Evolutionary conservation across 768 basidiomycete species (phyloP), one percentile per base, ranked within the genome.

Genomic region (Crassisporium funariophilum): DNA sequence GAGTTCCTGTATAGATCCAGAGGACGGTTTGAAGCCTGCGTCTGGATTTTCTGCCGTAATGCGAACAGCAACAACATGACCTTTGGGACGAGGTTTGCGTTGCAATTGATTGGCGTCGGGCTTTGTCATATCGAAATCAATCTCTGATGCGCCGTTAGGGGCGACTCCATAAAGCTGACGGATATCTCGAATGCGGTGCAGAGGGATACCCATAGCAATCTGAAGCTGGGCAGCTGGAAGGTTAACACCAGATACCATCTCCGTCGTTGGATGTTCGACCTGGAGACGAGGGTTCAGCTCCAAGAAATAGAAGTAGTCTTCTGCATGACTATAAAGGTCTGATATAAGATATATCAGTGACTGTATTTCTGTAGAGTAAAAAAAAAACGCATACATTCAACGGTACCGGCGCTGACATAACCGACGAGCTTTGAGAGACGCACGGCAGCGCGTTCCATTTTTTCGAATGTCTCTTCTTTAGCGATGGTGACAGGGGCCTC

Each of bases 31-130:
- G 80, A 99, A 99, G 4, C 97, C 97, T 8, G 97, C 97, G 62
- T 99, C 97, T 19, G 97, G 97, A 67, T 99, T 99, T 72, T 99
- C 97, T 23, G 95, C 95, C 5, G 97, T 99, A 67, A 99, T 98
- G 61, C 97, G 95, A 56, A 98, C 97, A 33, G 97, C 97, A 56
- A 99, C 90, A 55, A 98, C 97, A 63, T 99, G 97, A 23, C 97
- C 97, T 69, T 98, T 98, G 41, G 97, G 97, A 21, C 82, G 81
- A 31, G 97, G 97, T 69, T 91, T 97, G 58, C 95, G 89, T 68
- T 98, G 97, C 23, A 89, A 81, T 62, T 86, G 81, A 61, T 81
- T 85, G 15, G 88, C 86, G 44, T 91, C 92, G 13, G 95, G 95
- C 55, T 88, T 86, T 48, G 82, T 75, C 79, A 97, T 91, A 59